phyloP scores from a whole-genome alignment of 2,329 filamentous ascomycete species.

The Incumbomyces lentus region DNA sequence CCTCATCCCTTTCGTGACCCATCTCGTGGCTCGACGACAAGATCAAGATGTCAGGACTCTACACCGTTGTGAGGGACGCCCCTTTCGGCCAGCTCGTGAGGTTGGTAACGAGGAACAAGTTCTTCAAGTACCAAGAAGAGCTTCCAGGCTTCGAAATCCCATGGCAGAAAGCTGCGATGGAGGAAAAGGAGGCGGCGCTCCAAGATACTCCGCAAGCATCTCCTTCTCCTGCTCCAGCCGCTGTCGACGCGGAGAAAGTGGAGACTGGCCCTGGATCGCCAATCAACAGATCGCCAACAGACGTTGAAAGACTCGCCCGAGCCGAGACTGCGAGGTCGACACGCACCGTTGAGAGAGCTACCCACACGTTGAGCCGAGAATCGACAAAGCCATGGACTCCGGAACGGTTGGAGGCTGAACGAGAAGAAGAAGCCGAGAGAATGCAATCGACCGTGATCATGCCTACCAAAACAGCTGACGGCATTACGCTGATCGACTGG shows the following conservation, averaged over 20 bases:
- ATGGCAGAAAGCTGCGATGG: slow-evolving; percentile 14
- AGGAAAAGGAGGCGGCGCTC: slow-evolving; percentile 13
- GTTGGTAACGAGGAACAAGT: slow-evolving; percentile 31
- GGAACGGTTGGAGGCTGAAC: slow-evolving; percentile 25
- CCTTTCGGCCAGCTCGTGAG: slow-evolving; percentile 38
- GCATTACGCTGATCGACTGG: slow-evolving; percentile 29
- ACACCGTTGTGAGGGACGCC: slow-evolving; percentile 28
- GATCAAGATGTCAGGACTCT: slow-evolving; percentile 11
- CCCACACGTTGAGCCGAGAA: slow-evolving; percentile 20
- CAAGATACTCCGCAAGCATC: neutral
- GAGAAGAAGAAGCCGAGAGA: slow-evolving; percentile 22
- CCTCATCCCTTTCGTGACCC: too few species aligned
- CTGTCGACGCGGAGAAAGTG: slow-evolving; percentile 10
- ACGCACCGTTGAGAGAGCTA: slow-evolving; percentile 11
- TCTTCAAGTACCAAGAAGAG: slow-evolving; percentile 38
- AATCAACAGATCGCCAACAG: neutral
- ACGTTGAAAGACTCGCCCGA: slow-evolving; percentile 1
- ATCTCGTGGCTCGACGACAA: too few species aligned
- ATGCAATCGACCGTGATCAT: slow-evolving; percentile 25
- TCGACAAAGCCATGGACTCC: slow-evolving; percentile 19
- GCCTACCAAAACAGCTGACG: slow-evolving; percentile 27
- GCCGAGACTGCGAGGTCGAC: slow-evolving; percentile 11
- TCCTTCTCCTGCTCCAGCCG: neutral
- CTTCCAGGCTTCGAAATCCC: slow-evolving; percentile 25
- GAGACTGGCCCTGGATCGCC: slow-evolving; percentile 7